Conservation (phyloP, 108 stramenopile species). For the Nitzschia sp. region DNA sequence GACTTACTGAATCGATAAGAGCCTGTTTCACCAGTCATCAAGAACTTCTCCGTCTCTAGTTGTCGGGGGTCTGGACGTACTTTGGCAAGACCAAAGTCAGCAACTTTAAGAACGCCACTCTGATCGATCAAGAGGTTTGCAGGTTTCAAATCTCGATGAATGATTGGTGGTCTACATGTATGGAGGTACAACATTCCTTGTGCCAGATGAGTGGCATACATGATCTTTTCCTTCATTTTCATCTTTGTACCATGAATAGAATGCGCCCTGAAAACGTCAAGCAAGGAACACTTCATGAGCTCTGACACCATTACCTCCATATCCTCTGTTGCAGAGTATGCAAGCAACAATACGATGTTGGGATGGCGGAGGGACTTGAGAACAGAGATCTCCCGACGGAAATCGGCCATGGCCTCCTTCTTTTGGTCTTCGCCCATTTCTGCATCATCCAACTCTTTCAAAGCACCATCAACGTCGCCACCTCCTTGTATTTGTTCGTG, state of each 20-base stretch:
- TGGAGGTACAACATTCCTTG: constrained; percentile 91
- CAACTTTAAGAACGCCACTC: constrained; percentile 86
- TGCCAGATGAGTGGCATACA: constrained; percentile 80
- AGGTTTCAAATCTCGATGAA: constrained; percentile 90
- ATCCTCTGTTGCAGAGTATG: constrained; percentile 73
- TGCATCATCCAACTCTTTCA: constrained; percentile 41
- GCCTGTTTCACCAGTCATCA: constrained; percentile 88
- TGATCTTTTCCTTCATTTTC: constrained; percentile 59
- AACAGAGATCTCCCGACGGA: constrained; percentile 73
- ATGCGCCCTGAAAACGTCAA: constrained; percentile 81
- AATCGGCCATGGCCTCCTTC: constrained; percentile 71
- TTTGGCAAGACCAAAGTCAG: constrained; percentile 95
- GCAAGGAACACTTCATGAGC: constrained; percentile 79
- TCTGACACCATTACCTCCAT: constrained; percentile 85
- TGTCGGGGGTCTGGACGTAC: constrained; percentile 71
- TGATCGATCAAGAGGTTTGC: constrained; percentile 88
- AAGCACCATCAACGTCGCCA: constrained; percentile 45
- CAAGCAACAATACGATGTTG: constrained; percentile 80
- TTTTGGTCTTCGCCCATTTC: constrained; percentile 46
- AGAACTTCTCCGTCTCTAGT: constrained; percentile 57
- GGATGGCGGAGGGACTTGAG: constrained; percentile 79
- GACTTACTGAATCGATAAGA: constrained; percentile 66
- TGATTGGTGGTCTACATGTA: constrained; percentile 82
- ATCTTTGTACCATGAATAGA: constrained; percentile 66
- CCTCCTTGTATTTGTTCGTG: constrained; percentile 35